Base-by-base conservation (phyloP, 78 protist species). In the Fonticula alba region DNA sequence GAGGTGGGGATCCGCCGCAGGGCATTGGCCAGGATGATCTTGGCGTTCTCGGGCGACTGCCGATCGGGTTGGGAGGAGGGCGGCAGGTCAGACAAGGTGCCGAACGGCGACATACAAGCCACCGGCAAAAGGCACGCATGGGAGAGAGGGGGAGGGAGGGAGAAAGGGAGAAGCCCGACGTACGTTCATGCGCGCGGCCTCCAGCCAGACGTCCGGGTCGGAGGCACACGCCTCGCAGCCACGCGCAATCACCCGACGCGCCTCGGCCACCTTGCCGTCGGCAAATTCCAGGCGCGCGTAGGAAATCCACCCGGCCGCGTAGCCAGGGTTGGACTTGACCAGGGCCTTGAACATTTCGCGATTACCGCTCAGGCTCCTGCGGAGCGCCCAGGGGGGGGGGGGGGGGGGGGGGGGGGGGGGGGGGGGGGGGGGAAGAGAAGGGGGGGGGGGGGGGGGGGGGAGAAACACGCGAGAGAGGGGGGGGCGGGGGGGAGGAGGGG, bases 191-290 rank as follows among this genome's bases (percentile, higher is more conserved):
- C 84, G 76, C 0, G 81, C 75, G 53, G 90, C 84, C 55, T 82
- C 83, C 40, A 91, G 76, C 96, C 98, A 91, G 47, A 91, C 77
- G 68, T 91, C 96, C 58, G 86, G 92, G 17, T 22, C 46, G 17
- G 64, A 66, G 6, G 92, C 86, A 46, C 90, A 81, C 36, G 76
- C 61, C 11, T 61, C 66, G 62, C 86, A 77, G 3, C 81, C 97
- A 0, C 81, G 62, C 32, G 62, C 27, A n/a, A 86, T 85, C 35
- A 83, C 54, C 56, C 68, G 72, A 17, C 95, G 61, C 6, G 95
- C 95, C 0, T 37, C 63, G 33, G 53, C 56, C 19, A 89, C 33
- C 53, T 71, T 78, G 27, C 96, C 96, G 0, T 79, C 93, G 1
- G 54, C 60, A 47, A 79, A 85, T 64, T 93, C 98, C 0, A 93